Conservation (phyloP, 768 basidiomycete genomes). For the Russula ochroleuca region DNA sequence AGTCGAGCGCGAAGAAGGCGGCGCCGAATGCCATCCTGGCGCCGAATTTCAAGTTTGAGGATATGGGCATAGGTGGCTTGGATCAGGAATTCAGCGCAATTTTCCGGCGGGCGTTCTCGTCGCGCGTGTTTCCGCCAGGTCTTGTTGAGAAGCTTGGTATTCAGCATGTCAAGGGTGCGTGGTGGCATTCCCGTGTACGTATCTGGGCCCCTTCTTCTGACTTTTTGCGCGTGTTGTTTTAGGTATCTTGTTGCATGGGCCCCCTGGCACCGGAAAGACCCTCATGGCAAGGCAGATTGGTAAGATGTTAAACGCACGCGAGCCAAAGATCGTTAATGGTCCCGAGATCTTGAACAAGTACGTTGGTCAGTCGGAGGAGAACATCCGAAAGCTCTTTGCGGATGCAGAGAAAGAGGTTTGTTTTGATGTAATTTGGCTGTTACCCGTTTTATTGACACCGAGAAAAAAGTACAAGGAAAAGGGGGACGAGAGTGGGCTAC, state of each 20-base stretch:
- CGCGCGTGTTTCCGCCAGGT: conserved; percentile 95
- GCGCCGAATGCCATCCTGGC: conserved; percentile 93
- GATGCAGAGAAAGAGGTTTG: conserved; percentile 95
- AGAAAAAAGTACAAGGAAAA: conserved; percentile 84
- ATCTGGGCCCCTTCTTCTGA: not conserved
- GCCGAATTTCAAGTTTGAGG: conserved; percentile 98
- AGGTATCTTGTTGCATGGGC: conserved; percentile 94
- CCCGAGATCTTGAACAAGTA: conserved; percentile 97
- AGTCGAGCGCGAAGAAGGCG: conserved; percentile 87
- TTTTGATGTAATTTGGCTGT: conserved; percentile 3
- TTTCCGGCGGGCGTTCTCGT: conserved; percentile 97
- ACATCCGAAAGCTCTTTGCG: conserved; percentile 94
- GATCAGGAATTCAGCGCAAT: conserved; percentile 94
- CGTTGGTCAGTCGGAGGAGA: conserved; percentile 96
- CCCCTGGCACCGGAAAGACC: conserved; percentile 98
- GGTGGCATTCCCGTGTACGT: not conserved
- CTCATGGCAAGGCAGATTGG: conserved; percentile 98
- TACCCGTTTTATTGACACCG: conserved; percentile 6
- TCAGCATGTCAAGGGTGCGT: conserved; percentile 90
- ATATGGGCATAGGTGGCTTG: conserved; percentile 99
- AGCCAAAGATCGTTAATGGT: conserved; percentile 98
- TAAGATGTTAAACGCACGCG: conserved; percentile 96
- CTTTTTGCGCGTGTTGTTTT: not conserved
- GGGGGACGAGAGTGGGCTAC: conserved; percentile 92
- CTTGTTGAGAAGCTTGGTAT: conserved; percentile 98